Evolutionary conservation across 495 filamentous ascomycete species (phyloP), one percentile per base, ranked within the genome.

Genomic region (Penicillium macrosclerotiorum): DNA sequence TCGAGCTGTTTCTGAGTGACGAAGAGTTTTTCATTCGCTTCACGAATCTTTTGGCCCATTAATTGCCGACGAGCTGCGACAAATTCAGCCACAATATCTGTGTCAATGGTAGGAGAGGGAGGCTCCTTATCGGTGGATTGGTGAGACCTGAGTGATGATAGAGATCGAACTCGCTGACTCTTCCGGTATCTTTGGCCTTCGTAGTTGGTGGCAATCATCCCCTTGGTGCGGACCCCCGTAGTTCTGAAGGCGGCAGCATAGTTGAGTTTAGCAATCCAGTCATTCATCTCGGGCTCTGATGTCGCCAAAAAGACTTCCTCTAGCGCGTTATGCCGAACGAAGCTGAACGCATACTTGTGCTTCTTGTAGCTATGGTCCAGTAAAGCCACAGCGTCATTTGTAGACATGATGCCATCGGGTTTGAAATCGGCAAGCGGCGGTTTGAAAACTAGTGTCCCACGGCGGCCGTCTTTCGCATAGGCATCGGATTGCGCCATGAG

Each of bases 251-350:
- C 88, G 7, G 93, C 88, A 23, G 92, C 91, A 64, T 96, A 96
- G 58, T 99, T 99, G 29, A 99, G 76, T 54, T 96, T 95, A 4
- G 86, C 88, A 18, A 99, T 70, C 93, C 93, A 99, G 57, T 99
- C 93, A 58, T 96, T 94, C 81, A 95, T 89, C 40, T 97, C 94
- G 3, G 72, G 68, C 49, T 97, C 94, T 22, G 78, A 86, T 49
- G 94, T 87, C 3, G 93, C 91, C 16, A 99, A 74, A 42, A 99
- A 87, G 9, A 87, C 83, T 60, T 99, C 93, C 59, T 97, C 92
- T 13, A 94, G 70, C 0, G 89, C 85, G 40, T 89, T 88, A 45
- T 90, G 88, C n/a, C 89, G 78, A 33, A 95, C 85, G 52, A 96
- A 90, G 4, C 90, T 74, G 60, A 99, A 95, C 0, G 94, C 89